These are phyloP conservation scores for Aspergillus haitiensis DNA, from an alignment of 495 filamentous ascomycete genomes.

Conservation along the genomic window DNA sequence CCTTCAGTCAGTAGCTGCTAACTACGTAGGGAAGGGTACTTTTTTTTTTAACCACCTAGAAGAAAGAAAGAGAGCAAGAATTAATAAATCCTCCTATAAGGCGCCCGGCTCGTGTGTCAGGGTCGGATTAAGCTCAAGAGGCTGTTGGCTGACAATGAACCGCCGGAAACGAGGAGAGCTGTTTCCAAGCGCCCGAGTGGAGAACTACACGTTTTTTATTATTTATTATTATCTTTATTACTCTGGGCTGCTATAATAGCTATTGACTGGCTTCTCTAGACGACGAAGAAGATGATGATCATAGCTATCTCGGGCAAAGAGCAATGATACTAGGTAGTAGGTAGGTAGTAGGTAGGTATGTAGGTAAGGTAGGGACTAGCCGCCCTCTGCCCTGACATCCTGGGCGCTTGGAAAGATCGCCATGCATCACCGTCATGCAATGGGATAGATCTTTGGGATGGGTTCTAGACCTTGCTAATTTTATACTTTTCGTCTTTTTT, in stretches of 20 bases:
- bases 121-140: conserved; percentile 19
- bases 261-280: background rate
- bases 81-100: too few relatives aligned
- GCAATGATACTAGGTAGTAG: too few relatives aligned
- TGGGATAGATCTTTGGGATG: conserved; percentile 1
- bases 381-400: conserved; percentile 1
- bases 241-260: background rate
- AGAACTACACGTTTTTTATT: conserved; percentile 1
- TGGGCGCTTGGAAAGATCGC: conserved; percentile 8
- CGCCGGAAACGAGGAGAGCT: conserved; percentile 15
- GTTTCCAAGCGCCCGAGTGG: conserved; percentile 37
- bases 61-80: too few relatives aligned
- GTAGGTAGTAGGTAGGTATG: too few relatives aligned
- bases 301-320: conserved; percentile 1
- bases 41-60: too few relatives aligned
- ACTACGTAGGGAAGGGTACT: background rate
- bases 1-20: background rate
- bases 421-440: conserved; percentile 1
- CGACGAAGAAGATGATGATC: too few relatives aligned
- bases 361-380: too few relatives aligned
- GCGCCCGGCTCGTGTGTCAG: conserved; percentile 31
- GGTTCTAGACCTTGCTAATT: conserved; percentile 1
- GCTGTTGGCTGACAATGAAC: conserved; percentile 35
- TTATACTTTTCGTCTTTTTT: background rate
- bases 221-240: conserved; percentile 2